phyloP scores from a whole-genome alignment of 2,329 filamentous ascomycete species.

The Colletotrichum graminicola region DNA sequence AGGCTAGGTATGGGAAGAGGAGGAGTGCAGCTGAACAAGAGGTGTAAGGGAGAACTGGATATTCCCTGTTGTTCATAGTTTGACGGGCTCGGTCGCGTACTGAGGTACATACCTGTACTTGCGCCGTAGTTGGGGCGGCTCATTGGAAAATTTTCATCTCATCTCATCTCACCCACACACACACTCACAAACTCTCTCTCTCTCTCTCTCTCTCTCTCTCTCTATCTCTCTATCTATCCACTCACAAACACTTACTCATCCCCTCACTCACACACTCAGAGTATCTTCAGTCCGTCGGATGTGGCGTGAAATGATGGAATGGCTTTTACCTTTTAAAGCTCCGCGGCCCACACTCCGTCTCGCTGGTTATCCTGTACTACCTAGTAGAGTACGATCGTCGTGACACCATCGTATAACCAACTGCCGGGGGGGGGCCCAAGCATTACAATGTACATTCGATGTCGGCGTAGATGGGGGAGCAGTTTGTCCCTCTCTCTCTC shows the following conservation, averaged over 20 bases:
- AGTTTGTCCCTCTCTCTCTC: too few relatives aligned
- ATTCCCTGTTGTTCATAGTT: not conserved
- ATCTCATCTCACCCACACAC: not conserved
- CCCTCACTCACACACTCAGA: not conserved
- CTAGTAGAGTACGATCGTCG: too few relatives aligned
- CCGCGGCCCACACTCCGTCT: not conserved
- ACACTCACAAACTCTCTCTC: not conserved
- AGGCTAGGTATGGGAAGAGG: too few relatives aligned
- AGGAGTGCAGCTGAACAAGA: too few relatives aligned
- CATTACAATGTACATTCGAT: not conserved
- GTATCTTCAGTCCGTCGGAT: not conserved
- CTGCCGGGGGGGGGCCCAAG: not conserved
- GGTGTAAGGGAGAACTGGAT: not conserved
- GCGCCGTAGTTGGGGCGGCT: too few relatives aligned
- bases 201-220: too few relatives aligned
- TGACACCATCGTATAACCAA: too few relatives aligned
- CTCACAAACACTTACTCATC: not conserved
- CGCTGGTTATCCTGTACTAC: too few relatives aligned
- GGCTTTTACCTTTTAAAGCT: not conserved
- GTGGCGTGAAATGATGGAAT: not conserved
- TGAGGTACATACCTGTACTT: too few relatives aligned
- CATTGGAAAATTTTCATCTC: not conserved
- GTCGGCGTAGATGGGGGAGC: too few relatives aligned
- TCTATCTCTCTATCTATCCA: too few relatives aligned
- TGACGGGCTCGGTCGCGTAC: too few relatives aligned